Evolutionary conservation across 108 stramenopile species (phyloP).

Genomic region (Nitzschia inconspicua): DNA sequence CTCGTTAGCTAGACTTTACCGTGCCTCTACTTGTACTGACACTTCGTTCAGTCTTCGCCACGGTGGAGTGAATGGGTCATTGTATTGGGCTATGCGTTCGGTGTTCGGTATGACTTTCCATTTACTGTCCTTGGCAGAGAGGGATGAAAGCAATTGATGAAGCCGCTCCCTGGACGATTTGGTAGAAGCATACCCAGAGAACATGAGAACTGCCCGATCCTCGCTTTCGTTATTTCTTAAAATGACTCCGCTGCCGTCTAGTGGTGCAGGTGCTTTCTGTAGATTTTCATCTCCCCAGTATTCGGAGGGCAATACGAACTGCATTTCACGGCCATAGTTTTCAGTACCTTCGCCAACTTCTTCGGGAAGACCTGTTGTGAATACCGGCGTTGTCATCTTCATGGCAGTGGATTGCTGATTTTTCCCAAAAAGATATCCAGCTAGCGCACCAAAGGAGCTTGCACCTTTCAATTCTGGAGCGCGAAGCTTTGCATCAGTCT

Average conservation of each 20-base stretch:
- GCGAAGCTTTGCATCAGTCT: slow-evolving; percentile 61
- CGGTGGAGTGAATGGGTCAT: slow-evolving; percentile 94
- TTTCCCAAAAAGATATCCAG: slow-evolving; percentile 95
- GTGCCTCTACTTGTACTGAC: slow-evolving; percentile 44
- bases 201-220: slow-evolving; percentile 77
- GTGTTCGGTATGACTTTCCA: slow-evolving; percentile 13
- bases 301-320: slow-evolving; percentile 84
- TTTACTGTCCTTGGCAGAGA: slow-evolving; percentile 21
- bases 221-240: slow-evolving; percentile 43
- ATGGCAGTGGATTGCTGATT: slow-evolving; percentile 74
- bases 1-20: background rate
- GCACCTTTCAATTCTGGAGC: slow-evolving; percentile 65
- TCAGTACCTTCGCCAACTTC: background rate
- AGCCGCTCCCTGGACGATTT: slow-evolving; percentile 55
- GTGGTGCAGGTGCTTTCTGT: slow-evolving; percentile 62
- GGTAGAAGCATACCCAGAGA: slow-evolving; percentile 85
- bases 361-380: slow-evolving; percentile 24
- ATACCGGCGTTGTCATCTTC: slow-evolving; percentile 96
- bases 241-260: slow-evolving; percentile 64
- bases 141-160: slow-evolving; percentile 45
- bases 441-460: slow-evolving; percentile 83
- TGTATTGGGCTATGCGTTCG: slow-evolving; percentile 82
- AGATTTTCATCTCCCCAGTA: slow-evolving; percentile 66
- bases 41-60: slow-evolving; percentile 93
- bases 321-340: slow-evolving; percentile 52